Base-by-base conservation (phyloP, 2,329 filamentous ascomycete genomes). In the Canariomyces notabilis region DNA sequence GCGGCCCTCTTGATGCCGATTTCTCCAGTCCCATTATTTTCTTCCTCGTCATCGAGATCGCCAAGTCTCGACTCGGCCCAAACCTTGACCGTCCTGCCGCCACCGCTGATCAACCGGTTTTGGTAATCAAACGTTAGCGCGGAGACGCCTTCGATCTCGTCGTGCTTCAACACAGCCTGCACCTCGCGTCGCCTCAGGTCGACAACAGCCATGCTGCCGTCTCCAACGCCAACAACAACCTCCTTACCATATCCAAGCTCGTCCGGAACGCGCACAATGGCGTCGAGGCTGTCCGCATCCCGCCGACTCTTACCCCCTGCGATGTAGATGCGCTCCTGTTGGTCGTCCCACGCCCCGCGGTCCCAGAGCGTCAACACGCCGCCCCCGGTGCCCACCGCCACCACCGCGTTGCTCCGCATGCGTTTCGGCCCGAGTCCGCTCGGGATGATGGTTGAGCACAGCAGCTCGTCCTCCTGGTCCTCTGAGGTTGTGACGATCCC, bases 321-420 rank as follows among this genome's bases (percentile, higher is more conserved):
- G 7, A 96, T 80, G 39, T 86, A 80, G 58, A 96, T 86, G 42
- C 89, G 79, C 67, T 95, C 89, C 57, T 94, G 87, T 64, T 95
- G 89, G 64, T 97, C 91, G 60, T 95, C 90, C 91, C 93, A 97
- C 1, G 87, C 81, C 1, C 91, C 91, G 56, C 85, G 85, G 65
- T 98, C 91, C 90, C 93, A 98, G 6, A 97, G 70, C 4, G 90
- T 96, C 52, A 97, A 65, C 1, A 96, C 81, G 3, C 93, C 93
- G 34, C 80, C 84, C 15, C 80, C 83, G 20, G 76, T 81, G 18
- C 87, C 88, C 29, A 87, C 85, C 0, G 89, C 87, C 2, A 93
- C 66, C 3, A 93, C 75, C 5, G 88, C 88, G 37, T 87, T 85
- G 58, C 80, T 83, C 31, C 76, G 69, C 50, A 77, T 74, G 52